Percentiles rank a stretch among this genome's conserved stretches.
Evolutionary conservation across 768 basidiomycete species (phyloP).

Genomic region (Psilocybe sp.): DNA sequence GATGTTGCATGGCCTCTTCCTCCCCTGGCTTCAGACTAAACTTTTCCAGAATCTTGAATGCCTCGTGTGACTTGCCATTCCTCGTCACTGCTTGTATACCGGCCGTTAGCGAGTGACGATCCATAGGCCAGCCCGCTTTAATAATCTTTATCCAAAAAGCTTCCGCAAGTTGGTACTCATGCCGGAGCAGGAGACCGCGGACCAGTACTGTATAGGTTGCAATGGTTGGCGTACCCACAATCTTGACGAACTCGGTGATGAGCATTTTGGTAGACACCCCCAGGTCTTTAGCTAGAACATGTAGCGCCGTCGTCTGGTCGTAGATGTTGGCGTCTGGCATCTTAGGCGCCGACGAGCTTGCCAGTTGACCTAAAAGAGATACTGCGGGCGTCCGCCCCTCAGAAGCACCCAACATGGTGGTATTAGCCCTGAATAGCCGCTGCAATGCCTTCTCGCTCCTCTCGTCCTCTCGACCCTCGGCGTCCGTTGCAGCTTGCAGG

Average conservation of each 20-base stretch:
- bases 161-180: constrained; percentile 36
- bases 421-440: constrained; percentile 34
- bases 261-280: constrained; percentile 28
- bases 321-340: constrained; percentile 32
- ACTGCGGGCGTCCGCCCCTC: constrained; percentile 42
- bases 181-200: constrained; percentile 46
- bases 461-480: constrained; percentile 4
- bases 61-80: constrained; percentile 39
- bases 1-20: not conserved
- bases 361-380: constrained; percentile 33
- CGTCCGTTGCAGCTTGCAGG: constrained; percentile 24
- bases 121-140: constrained; percentile 33
- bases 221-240: constrained; percentile 35
- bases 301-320: constrained; percentile 45
- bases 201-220: constrained; percentile 55
- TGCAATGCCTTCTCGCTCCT: not conserved
- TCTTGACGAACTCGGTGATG: constrained; percentile 31
- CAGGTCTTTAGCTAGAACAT: constrained; percentile 41
- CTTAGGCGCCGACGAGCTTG: not conserved
- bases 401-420: constrained; percentile 39
- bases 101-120: constrained; percentile 43
- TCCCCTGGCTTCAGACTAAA: constrained; percentile 18
- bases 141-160: constrained; percentile 41
- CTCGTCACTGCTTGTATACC: constrained; percentile 51
- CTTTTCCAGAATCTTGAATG: constrained; percentile 48